These are phyloP conservation scores for Mitragyna speciosa DNA, from an alignment of 257 asterid genomes.

Conservation along the genomic window DNA sequence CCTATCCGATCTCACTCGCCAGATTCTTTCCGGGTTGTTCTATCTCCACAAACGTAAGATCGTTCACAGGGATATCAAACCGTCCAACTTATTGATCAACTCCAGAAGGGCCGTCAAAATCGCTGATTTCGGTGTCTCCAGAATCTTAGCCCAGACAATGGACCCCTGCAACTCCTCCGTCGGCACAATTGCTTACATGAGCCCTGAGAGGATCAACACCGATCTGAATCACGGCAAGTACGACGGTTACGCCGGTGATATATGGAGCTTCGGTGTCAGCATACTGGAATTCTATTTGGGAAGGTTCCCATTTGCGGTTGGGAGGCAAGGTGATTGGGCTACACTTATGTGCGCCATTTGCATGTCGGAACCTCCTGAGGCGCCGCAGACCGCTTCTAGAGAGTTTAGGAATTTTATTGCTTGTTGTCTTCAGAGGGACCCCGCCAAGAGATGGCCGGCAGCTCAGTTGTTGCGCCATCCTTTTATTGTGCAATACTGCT, in stretches of 20 bases:
- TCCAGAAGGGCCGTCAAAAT: conserved; percentile 58
- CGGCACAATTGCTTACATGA: conserved; percentile 91
- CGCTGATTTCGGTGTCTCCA: conserved; percentile 80
- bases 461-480: conserved; percentile 40
- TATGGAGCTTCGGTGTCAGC: conserved; percentile 93
- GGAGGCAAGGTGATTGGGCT: conserved; percentile 93
- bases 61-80: conserved; percentile 88
- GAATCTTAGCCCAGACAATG: conserved; percentile 81
- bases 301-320: conserved; percentile 65
- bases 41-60: conserved; percentile 78
- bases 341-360: conserved; percentile 85
- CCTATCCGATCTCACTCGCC: conserved; percentile 66
- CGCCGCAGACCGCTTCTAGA: conserved; percentile 62
- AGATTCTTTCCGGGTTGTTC: conserved; percentile 61
- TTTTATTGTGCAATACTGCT: conserved; percentile 31
- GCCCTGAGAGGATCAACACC: conserved; percentile 85
- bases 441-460: conserved; percentile 39
- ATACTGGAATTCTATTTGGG: conserved; percentile 82
- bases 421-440: conserved; percentile 50
- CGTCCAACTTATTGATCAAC: conserved; percentile 70
- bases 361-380: conserved; percentile 88
- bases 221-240: conserved; percentile 86
- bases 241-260: conserved; percentile 85
- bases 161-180: conserved; percentile 89
- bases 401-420: conserved; percentile 56